These are phyloP conservation scores for Talaromyces sp. DNA, from an alignment of 2,329 filamentous ascomycete species.

Conservation along the genomic window DNA sequence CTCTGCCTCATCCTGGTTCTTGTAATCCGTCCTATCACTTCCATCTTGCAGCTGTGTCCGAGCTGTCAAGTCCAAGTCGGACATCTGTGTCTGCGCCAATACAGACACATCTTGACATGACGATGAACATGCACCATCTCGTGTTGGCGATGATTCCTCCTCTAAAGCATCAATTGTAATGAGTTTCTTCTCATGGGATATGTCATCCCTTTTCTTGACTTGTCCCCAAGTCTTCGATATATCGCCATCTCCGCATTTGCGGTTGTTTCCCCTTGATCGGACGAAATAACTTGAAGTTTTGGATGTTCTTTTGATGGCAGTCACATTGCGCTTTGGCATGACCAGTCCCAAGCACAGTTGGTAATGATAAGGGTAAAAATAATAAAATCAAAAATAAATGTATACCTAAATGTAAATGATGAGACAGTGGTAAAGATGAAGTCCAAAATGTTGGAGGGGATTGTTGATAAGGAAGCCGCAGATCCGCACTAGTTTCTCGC, in stretches of 20 bases:
- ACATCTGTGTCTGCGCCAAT: not conserved
- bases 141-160: not conserved
- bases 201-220: not conserved
- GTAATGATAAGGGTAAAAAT: not conserved
- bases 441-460: not conserved
- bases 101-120: not conserved
- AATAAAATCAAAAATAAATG: not conserved
- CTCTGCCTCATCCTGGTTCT: not conserved
- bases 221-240: not conserved
- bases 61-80: not conserved
- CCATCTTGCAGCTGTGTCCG: not conserved
- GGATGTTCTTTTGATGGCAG: conserved; percentile 8
- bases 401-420: not conserved
- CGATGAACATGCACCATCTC: not conserved
- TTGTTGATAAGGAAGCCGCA: not conserved
- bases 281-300: conserved; percentile 14
- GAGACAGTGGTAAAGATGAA: not conserved
- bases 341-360: not conserved
- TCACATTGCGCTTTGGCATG: conserved; percentile 13
- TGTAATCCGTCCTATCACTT: too few species aligned
- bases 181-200: not conserved
- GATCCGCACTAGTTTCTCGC: not conserved
- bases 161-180: not conserved
- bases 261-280: not conserved
- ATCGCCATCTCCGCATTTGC: not conserved